A percentile compares a stretch with the other conserved stretches of the same genome.
Conservation (phyloP, 1,284 basidiomycete species). For the Trichosporon inkin region DNA sequence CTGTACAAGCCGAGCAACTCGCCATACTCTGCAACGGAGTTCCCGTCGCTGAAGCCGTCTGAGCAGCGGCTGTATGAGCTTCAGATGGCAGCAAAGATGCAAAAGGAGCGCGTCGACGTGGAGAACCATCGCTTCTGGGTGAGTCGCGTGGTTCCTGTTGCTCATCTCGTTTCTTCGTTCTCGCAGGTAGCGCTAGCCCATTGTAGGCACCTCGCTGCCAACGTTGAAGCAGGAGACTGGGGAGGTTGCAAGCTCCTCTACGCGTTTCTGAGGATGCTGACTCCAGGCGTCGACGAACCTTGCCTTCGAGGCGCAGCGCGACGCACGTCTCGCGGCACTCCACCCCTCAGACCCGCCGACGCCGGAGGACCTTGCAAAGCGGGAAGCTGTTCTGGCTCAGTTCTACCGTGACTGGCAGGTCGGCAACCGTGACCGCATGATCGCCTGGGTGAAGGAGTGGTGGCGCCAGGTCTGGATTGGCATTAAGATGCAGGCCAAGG, state of each 20-base stretch:
- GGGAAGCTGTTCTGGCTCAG: slow-evolving; percentile 37
- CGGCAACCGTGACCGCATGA: slow-evolving; percentile 33
- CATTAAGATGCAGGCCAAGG: slow-evolving; percentile 37
- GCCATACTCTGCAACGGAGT: slow-evolving; percentile 43
- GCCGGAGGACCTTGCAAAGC: slow-evolving; percentile 28
- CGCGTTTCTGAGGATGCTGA: neutral
- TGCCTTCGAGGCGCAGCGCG: slow-evolving; percentile 37
- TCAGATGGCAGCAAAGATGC: slow-evolving; percentile 41
- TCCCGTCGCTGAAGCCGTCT: slow-evolving; percentile 27
- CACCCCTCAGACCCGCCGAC: slow-evolving; percentile 35
- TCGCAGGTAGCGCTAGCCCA: too few species aligned
- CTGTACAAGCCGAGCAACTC: slow-evolving; percentile 31
- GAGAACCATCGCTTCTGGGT: slow-evolving; percentile 49
- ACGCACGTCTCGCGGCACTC: slow-evolving; percentile 34
- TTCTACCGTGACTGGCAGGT: slow-evolving; percentile 50
- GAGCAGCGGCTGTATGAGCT: slow-evolving; percentile 30
- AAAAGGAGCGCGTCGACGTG: slow-evolving; percentile 43
- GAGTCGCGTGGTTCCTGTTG: slow-evolving; percentile 11
- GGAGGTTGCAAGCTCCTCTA: neutral
- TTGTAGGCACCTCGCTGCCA: neutral
- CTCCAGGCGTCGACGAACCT: slow-evolving; percentile 37
- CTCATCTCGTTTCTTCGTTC: neutral
- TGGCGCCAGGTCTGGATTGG: slow-evolving; percentile 45
- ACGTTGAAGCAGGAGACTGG: neutral
- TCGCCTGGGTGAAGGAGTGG: slow-evolving; percentile 43